Evolutionary conservation across 495 filamentous ascomycete species (phyloP).

Genomic region (Apodospora peruviana): DNA sequence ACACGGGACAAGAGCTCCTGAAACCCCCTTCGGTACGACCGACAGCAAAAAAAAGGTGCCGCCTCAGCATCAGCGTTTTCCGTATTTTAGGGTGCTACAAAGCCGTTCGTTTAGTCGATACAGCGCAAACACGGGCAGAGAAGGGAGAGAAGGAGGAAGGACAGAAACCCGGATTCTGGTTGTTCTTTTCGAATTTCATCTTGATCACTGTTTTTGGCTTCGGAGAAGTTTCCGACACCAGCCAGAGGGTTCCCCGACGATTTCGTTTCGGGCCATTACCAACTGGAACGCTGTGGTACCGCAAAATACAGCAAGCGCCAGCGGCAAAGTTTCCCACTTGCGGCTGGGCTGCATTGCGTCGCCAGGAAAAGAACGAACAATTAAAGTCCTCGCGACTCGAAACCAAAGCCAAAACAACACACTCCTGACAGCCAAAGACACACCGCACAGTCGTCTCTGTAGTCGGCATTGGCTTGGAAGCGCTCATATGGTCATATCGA

Average conservation of each 20-base stretch:
- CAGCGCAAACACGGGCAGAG: neutral
- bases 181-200: neutral
- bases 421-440: too few relatives aligned
- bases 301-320: neutral
- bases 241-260: neutral
- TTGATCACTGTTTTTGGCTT: too few relatives aligned
- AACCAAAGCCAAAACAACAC: slow-evolving; percentile 3
- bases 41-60: neutral
- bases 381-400: neutral
- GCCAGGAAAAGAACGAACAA: neutral
- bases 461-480: slow-evolving; percentile 4
- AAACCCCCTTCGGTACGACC: neutral
- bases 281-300: too few relatives aligned
- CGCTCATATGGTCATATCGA: neutral
- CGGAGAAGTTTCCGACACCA: too few relatives aligned
- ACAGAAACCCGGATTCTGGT: neutral
- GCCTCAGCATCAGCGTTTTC: neutral
- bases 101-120: slow-evolving; percentile 1
- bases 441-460: too few relatives aligned
- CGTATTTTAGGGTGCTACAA: slow-evolving; percentile 4
- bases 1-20: neutral
- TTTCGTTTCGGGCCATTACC: neutral
- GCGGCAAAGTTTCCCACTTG: neutral
- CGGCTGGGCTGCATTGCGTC: neutral
- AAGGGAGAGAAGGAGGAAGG: neutral